phyloP scores from a whole-genome alignment of 495 filamentous ascomycete species.

The Penicillium paradoxum region DNA sequence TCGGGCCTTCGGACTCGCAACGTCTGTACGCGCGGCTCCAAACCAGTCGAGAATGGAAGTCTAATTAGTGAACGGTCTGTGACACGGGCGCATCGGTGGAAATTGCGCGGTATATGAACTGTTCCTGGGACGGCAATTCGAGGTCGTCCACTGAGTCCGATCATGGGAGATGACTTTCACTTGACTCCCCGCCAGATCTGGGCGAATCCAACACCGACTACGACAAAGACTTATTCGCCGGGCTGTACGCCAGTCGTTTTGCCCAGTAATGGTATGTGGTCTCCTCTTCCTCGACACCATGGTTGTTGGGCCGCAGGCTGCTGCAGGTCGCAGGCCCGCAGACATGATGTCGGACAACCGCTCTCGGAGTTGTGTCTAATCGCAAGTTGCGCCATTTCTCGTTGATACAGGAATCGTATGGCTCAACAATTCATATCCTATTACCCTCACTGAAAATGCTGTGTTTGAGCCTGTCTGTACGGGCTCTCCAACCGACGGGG shows the following conservation, averaged over 20 bases:
- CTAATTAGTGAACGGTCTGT: slow-evolving; percentile 1
- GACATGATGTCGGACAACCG: background rate
- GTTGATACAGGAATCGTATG: slow-evolving; percentile 46
- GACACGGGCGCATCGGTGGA: slow-evolving; percentile 6
- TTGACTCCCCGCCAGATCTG: slow-evolving; percentile 49
- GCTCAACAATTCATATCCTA: slow-evolving; percentile 49
- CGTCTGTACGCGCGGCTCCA: slow-evolving; percentile 10
- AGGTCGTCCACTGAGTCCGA: slow-evolving; percentile 19
- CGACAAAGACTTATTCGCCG: slow-evolving; percentile 31
- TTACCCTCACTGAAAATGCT: slow-evolving; percentile 59
- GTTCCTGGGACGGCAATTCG: slow-evolving; percentile 18
- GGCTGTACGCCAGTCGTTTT: slow-evolving; percentile 61
- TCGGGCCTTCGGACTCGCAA: slow-evolving; percentile 3
- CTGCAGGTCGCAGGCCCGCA: background rate
- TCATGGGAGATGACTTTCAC: slow-evolving; percentile 36
- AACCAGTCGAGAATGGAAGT: slow-evolving; percentile 16
- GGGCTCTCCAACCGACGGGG: slow-evolving; percentile 22
- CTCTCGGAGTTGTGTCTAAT: background rate
- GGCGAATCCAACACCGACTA: slow-evolving; percentile 45
- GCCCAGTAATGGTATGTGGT: slow-evolving; percentile 45
- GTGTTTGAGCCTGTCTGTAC: slow-evolving; percentile 62
- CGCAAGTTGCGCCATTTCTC: background rate
- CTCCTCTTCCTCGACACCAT: background rate
- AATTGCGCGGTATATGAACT: slow-evolving; percentile 21
- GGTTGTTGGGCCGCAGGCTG: background rate